phyloP scores from a whole-genome alignment of 129 eudicot species.

The Daucus carota region DH1_v3.0 NC_030383.2:14125501-14126000 shows the following conservation, averaged over 20 bases:
- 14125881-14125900: background rate
- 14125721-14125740: background rate
- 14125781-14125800: too few relatives aligned
- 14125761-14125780: too few relatives aligned
- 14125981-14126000: too few relatives aligned
- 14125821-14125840: background rate
- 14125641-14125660: background rate
- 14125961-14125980: too few relatives aligned
- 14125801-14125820: background rate
- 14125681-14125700: background rate
- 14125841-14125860: background rate
- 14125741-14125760: too few relatives aligned
- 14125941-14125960: too few relatives aligned
- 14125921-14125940: background rate
- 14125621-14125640: background rate
- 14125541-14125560: slow-evolving; percentile 88
- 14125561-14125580: slow-evolving; percentile 94
- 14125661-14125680: background rate
- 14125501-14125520: slow-evolving; percentile 88
- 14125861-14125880: background rate
- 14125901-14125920: background rate
- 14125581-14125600: background rate
- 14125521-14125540: slow-evolving; percentile 91
- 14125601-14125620: background rate
- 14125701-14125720: background rate